Evolutionary conservation across 768 basidiomycete genomes (phyloP).

Genomic region (Dioszegia crocea): DNA sequence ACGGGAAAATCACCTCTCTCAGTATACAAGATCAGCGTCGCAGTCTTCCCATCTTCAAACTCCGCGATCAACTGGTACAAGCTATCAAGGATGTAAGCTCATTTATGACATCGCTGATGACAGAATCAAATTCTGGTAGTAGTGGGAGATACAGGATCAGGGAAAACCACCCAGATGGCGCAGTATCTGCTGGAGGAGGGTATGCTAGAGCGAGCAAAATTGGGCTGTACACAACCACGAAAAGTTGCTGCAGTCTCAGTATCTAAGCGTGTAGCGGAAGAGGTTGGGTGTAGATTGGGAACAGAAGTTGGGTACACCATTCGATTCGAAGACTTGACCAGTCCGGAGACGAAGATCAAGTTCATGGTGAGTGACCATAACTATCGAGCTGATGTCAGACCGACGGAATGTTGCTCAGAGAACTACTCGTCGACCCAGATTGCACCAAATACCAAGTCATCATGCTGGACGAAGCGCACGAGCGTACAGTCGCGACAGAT

Average conservation of each 20-base stretch:
- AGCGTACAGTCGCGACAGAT: constrained; percentile 97
- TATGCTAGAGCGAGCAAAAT: constrained; percentile 79
- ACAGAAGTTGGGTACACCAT: constrained; percentile 98
- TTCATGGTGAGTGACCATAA: constrained; percentile 64
- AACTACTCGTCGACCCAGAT: constrained; percentile 91
- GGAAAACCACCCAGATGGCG: constrained; percentile 98
- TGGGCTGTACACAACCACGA: constrained; percentile 97
- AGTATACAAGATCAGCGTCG: constrained; percentile 92
- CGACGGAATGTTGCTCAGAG: constrained; percentile 97
- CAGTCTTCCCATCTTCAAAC: constrained; percentile 89
- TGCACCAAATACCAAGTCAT: constrained; percentile 88
- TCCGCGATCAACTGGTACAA: constrained; percentile 79
- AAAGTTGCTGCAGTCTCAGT: constrained; percentile 99
- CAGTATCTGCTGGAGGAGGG: constrained; percentile 96
- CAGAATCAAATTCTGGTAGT: constrained; percentile 97
- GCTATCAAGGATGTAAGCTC: constrained; percentile 78
- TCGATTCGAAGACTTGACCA: constrained; percentile 98
- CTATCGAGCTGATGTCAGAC: constrained; percentile 53
- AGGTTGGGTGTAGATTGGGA: constrained; percentile 94
- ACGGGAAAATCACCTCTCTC: constrained; percentile 82
- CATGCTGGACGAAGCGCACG: constrained; percentile 99
- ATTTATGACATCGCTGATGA: constrained; percentile 1
- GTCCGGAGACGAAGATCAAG: constrained; percentile 97
- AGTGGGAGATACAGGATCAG: constrained; percentile 96
- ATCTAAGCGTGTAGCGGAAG: constrained; percentile 95